Evolutionary conservation across 2,329 filamentous ascomycete genomes (phyloP).

Genomic region (Cadophora sp.): DNA sequence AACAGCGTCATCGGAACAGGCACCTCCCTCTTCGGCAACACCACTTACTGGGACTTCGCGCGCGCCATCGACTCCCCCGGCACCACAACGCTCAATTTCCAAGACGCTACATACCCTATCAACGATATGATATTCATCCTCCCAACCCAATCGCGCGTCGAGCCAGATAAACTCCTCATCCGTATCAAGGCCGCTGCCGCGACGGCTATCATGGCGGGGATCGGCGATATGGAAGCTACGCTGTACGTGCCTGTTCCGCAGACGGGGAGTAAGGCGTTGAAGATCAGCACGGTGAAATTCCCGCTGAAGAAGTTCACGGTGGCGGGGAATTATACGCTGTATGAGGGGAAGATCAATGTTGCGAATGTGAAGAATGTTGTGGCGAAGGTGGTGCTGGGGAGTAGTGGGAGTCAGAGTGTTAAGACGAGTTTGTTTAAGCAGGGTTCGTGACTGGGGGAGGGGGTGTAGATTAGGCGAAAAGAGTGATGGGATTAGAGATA

Average conservation of each 20-base stretch:
- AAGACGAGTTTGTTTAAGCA: slow-evolving; percentile 21
- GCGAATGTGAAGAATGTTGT: slow-evolving; percentile 21
- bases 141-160: slow-evolving; percentile 20
- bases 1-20: slow-evolving; percentile 12
- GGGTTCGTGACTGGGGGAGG: neutral
- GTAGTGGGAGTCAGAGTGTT: slow-evolving; percentile 25
- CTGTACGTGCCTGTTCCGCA: slow-evolving; percentile 27
- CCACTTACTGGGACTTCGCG: slow-evolving; percentile 24
- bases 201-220: slow-evolving; percentile 18
- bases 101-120: slow-evolving; percentile 21
- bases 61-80: slow-evolving; percentile 22
- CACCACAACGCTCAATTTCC: slow-evolving; percentile 24
- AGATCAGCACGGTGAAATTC: slow-evolving; percentile 22
- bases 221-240: slow-evolving; percentile 21
- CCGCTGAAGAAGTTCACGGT: slow-evolving; percentile 16
- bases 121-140: slow-evolving; percentile 32
- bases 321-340: slow-evolving; percentile 29
- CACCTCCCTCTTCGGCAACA: slow-evolving; percentile 14
- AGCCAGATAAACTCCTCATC: slow-evolving; percentile 8
- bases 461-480: neutral
- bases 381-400: slow-evolving; percentile 27
- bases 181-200: slow-evolving; percentile 26
- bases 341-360: slow-evolving; percentile 13
- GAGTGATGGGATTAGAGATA: neutral
- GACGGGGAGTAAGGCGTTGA: slow-evolving; percentile 14